These are phyloP conservation scores for Rhizoctonia solani DNA, from an alignment of 1,284 basidiomycete species.

Conservation along the genomic window DNA sequence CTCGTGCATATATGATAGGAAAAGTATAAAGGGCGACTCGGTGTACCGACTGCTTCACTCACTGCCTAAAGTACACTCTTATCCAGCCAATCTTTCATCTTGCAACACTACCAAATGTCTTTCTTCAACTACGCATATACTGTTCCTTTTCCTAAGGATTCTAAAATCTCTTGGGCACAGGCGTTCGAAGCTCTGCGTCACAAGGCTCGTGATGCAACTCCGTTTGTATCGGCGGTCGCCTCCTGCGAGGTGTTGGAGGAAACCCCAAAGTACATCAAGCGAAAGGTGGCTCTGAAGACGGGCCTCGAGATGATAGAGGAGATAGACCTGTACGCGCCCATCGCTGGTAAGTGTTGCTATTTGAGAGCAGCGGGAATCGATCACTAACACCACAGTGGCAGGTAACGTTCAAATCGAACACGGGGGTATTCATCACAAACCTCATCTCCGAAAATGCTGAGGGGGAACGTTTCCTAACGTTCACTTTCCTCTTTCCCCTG, in stretches of 20 bases:
- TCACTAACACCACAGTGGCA: too few species aligned
- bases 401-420: slow-evolving; percentile 18
- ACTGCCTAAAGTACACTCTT: too few species aligned
- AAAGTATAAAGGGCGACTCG: too few species aligned
- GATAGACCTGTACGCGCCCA: slow-evolving; percentile 15
- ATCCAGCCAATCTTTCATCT: neutral
- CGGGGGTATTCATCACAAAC: slow-evolving; percentile 11
- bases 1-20: too few species aligned
- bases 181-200: slow-evolving; percentile 25
- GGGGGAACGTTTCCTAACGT: slow-evolving; percentile 3
- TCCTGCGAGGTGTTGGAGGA: slow-evolving; percentile 26
- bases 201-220: slow-evolving; percentile 14
- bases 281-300: slow-evolving; percentile 9
- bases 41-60: neutral
- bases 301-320: slow-evolving; percentile 6
- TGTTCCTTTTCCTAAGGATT: slow-evolving; percentile 16
- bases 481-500: slow-evolving; percentile 8
- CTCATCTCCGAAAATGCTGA: slow-evolving; percentile 1
- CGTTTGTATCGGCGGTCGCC: slow-evolving; percentile 9
- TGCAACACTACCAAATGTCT: slow-evolving; percentile 4
- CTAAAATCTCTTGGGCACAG: slow-evolving; percentile 26
- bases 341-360: slow-evolving; percentile 17
- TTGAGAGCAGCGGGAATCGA: neutral
- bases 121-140: slow-evolving; percentile 27
- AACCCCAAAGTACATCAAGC: slow-evolving; percentile 13